Evolutionary conservation across 305 asterid species (phyloP), one percentile per base, ranked within the genome.

Genomic region (Fraxinus dipetala): DNA sequence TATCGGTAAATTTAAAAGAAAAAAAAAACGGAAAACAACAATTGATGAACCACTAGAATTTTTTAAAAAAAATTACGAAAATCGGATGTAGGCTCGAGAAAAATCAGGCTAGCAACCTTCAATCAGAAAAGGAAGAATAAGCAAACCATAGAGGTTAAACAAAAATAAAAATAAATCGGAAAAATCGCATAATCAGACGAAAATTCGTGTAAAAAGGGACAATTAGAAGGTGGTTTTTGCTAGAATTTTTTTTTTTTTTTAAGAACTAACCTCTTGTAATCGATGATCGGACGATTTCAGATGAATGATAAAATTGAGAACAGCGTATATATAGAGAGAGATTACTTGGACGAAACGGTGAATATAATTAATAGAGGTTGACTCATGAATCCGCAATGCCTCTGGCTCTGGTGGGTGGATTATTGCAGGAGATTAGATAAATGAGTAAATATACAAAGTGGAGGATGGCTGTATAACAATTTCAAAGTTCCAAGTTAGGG

Each of bases 331-430:
- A 69, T 5, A 65, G 40, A 69, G 38, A 30, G 11, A 67, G 75
- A 67, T 67, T 67, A 28, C 75, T 30, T 67, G 75, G 14, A 67
- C 75, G 75, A 67, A 67, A 67, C 75, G 75, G 75, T 67, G 38
- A 67, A 67, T 30, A 31, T 69, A 24, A 24, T 56, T 18, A 63
- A 70, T 70, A 70, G 10, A 70, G 40, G 36, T 69, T 69, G 75
- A 69, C 75, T 69, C 36, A 69, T 69, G 75, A 69, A 69, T 69
- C 75, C 40, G 75, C 75, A 13, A 69, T 28, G 40, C 40, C 40
- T 69, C 75, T 67, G 38, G 22, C 8, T 28, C 18, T 30, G 40
- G 24, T 69, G 75, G 40, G 75, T 70, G 75, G 75, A 70, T 70
- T 31, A 2, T 70, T 28, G 75, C 36, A 30, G 20, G 18, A 31